Evolutionary conservation across 2,329 filamentous ascomycete genomes (phyloP), one percentile per base, ranked within the genome.

Genomic region (Colletotrichum phormii): DNA sequence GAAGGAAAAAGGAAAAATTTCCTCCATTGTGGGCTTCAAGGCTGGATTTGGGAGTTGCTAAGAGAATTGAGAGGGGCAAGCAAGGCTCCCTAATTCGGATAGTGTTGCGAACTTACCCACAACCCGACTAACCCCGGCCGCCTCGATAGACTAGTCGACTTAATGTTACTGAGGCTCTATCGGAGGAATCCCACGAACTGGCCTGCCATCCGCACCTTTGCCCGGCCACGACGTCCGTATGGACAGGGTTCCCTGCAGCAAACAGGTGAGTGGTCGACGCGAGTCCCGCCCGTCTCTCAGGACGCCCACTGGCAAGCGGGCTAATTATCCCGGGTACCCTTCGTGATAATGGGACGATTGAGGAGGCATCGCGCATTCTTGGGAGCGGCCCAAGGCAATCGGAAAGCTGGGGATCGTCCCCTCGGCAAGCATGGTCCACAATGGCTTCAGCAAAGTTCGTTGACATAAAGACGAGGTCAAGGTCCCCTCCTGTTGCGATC

Each of bases 101-200:
- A 70, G 66, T 42, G 54, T 73, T 73, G 71, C 71, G 71, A 73
- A 55, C 29, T 46, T 61, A 73, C 29, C 70, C 71, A 65, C 71
- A 60, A 58, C 37, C 46, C 64, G 33, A n/a, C 33, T 9, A 13
- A 51, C 64, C 58, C 35, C 35, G 54, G 60, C 35, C 54, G 7
- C 51, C 33, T 42, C 15, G 15, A 42, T 42, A 42, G 37, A 42
- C 37, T 29, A 18, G 15, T 35, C 55, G 22, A 59, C 62, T 24
- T 15, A 64, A 31, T 42, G 37, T 42, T 42, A 49, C 46, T 71
- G 66, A 73, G 67, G 71, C 71, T 72, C 70, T 72, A 59, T 49
- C 54, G 15, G 18, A 22, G 15, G 54, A 35, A 42, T 37, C 46
- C 61, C 55, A 57, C 55, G 46, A 71, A 57, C 60, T 22, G 55